A percentile compares a stretch with the other conserved stretches of the same genome.
Evolutionary conservation across 441 rosid species (phyloP).

Genomic region (Biscutella auriculata): DNA sequence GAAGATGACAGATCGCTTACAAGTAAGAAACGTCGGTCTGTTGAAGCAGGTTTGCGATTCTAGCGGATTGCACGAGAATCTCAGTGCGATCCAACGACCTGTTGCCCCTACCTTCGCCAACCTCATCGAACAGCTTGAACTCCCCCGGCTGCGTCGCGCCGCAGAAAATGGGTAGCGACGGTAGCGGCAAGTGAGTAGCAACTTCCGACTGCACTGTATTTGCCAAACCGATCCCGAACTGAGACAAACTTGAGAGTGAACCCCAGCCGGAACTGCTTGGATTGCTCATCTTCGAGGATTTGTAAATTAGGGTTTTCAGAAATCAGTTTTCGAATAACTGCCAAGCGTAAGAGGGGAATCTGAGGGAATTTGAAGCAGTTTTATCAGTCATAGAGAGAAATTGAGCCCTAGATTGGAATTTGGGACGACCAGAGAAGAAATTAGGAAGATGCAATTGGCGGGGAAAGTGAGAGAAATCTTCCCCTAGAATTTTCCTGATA

Average conservation of each 20-base stretch:
- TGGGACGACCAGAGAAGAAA: slow-evolving; percentile 14
- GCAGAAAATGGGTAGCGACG: slow-evolving; percentile 75
- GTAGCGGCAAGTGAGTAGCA: slow-evolving; percentile 80
- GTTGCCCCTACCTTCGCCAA: slow-evolving; percentile 13
- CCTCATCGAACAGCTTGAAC: slow-evolving; percentile 57
- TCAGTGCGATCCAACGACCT: slow-evolving; percentile 57
- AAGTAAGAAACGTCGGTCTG: slow-evolving; percentile 75
- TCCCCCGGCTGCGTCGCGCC: slow-evolving; percentile 65
- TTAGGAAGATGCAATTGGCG: slow-evolving; percentile 53
- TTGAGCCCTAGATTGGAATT: slow-evolving; percentile 42
- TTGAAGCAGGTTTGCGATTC: slow-evolving; percentile 69
- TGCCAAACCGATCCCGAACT: slow-evolving; percentile 70
- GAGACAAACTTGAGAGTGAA: slow-evolving; percentile 25
- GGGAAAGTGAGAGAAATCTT: slow-evolving; percentile 24
- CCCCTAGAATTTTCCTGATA: slow-evolving; percentile 13
- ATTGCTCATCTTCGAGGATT: slow-evolving; percentile 37
- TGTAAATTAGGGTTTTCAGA: slow-evolving; percentile 20
- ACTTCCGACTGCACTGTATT: slow-evolving; percentile 90
- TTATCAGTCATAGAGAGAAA: slow-evolving; percentile 13
- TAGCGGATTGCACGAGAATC: slow-evolving; percentile 52
- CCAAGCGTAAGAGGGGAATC: slow-evolving; percentile 10
- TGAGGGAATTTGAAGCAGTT: slow-evolving; percentile 25
- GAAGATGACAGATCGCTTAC: slow-evolving; percentile 38
- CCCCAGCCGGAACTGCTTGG: slow-evolving; percentile 32
- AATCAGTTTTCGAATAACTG: slow-evolving; percentile 17